phyloP scores from a whole-genome alignment of 768 basidiomycete species.

The Lactarius sp. region DNA sequence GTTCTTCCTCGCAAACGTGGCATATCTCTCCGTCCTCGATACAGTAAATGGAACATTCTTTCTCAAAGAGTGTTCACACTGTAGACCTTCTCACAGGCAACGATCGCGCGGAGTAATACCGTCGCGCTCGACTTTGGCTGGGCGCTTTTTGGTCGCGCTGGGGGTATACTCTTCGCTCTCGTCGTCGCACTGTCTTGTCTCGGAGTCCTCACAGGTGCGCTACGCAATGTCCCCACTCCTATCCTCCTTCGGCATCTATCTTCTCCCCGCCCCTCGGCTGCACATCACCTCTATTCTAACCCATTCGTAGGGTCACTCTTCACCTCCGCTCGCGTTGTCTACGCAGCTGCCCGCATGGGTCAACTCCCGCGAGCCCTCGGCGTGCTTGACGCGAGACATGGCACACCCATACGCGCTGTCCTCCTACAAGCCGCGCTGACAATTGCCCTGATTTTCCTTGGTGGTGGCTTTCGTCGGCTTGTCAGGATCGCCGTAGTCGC shows the following conservation, averaged over 20 bases:
- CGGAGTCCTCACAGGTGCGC: slow-evolving; percentile 7
- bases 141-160: slow-evolving; percentile 13
- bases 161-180: slow-evolving; percentile 9
- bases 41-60: not conserved
- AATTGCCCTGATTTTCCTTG: slow-evolving; percentile 5
- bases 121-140: slow-evolving; percentile 14
- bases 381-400: slow-evolving; percentile 3
- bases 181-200: slow-evolving; percentile 6
- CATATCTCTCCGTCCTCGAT: slow-evolving; percentile 14
- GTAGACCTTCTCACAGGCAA: not conserved
- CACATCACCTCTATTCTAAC: not conserved
- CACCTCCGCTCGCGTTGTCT: slow-evolving; percentile 10
- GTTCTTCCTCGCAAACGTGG: slow-evolving; percentile 10
- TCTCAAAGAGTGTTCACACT: not conserved
- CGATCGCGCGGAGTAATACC: slow-evolving; percentile 8
- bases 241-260: not conserved
- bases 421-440: slow-evolving; percentile 1
- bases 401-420: slow-evolving; percentile 4
- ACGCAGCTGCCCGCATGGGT: slow-evolving; percentile 3
- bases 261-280: too few species aligned
- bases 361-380: slow-evolving; percentile 3
- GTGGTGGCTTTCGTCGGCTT: slow-evolving; percentile 8
- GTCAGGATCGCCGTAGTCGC: slow-evolving; percentile 12
- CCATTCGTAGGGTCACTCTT: not conserved
- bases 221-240: not conserved